A percentile compares a stretch with the other conserved stretches of the same genome.
Evolutionary conservation across 1,139 yeast species (phyloP).

Genomic region (Lodderomyces beijingensis): DNA sequence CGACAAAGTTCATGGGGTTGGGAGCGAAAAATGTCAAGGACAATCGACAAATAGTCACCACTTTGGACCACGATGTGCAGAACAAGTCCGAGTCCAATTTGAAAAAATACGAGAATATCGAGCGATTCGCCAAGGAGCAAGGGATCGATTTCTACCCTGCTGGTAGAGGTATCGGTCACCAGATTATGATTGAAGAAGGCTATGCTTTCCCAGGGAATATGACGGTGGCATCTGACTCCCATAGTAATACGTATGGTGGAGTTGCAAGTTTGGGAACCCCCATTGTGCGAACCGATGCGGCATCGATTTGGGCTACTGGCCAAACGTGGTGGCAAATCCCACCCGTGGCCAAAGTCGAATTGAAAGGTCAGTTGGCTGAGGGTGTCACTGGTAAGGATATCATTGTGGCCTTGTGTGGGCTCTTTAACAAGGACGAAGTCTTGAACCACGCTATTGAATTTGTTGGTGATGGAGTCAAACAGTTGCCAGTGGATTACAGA

Average conservation of each 20-base stretch:
- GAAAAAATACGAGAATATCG: slow-evolving; percentile 82
- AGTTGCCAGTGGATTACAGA: slow-evolving; percentile 82
- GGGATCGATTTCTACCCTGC: slow-evolving; percentile 99
- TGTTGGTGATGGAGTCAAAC: slow-evolving; percentile 77
- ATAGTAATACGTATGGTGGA: slow-evolving; percentile 97
- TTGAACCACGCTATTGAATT: slow-evolving; percentile 97
- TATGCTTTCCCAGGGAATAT: slow-evolving; percentile 92
- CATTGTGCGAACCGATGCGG: slow-evolving; percentile 96
- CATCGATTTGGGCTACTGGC: slow-evolving; percentile 99
- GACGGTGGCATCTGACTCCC: slow-evolving; percentile 97
- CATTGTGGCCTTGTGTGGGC: slow-evolving; percentile 92
- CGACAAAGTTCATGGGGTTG: slow-evolving; percentile 89
- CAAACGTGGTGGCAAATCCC: slow-evolving; percentile 99
- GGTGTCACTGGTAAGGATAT: slow-evolving; percentile 97
- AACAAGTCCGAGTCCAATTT: slow-evolving; percentile 84
- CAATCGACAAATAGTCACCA: slow-evolving; percentile 87
- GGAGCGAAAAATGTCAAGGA: slow-evolving; percentile 85
- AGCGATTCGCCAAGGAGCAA: slow-evolving; percentile 80
- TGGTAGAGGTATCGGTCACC: slow-evolving; percentile 98
- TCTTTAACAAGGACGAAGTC: slow-evolving; percentile 93
- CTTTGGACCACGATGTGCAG: slow-evolving; percentile 97
- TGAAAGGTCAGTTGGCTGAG: slow-evolving; percentile 72
- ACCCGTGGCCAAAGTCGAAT: slow-evolving; percentile 92
- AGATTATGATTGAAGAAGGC: slow-evolving; percentile 97
- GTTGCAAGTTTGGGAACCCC: slow-evolving; percentile 95